Evolutionary conservation across 2,329 filamentous ascomycete genomes (phyloP).

Genomic region (Cladophialophora psammophila): DNA sequence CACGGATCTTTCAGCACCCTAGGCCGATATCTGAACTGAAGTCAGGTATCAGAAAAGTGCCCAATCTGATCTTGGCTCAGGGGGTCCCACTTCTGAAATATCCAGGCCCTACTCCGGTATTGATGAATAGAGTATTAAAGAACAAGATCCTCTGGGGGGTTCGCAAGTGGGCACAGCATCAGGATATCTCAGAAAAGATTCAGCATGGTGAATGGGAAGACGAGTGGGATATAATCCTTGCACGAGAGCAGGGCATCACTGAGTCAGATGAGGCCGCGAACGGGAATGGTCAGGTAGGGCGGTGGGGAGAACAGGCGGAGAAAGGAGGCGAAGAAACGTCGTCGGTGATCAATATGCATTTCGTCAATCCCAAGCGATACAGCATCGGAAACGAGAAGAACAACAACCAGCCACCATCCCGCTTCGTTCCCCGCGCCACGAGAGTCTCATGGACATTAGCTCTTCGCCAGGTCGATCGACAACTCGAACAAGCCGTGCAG

Average conservation of each 20-base stretch:
- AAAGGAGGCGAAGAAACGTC: background rate
- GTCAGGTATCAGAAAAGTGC: constrained; percentile 49
- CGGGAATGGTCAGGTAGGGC: background rate
- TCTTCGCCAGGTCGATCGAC: constrained; percentile 17
- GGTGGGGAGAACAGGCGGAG: background rate
- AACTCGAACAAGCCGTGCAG: constrained; percentile 19
- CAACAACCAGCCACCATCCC: background rate
- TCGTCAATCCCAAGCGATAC: background rate
- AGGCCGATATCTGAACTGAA: constrained; percentile 29
- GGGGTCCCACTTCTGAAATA: constrained; percentile 52
- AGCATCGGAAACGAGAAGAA: background rate
- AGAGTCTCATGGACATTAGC: constrained; percentile 10
- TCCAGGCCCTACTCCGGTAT: constrained; percentile 54
- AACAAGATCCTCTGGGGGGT: constrained; percentile 47
- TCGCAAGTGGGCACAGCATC: constrained; percentile 46
- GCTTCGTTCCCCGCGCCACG: background rate
- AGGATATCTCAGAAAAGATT: constrained; percentile 44
- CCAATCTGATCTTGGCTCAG: constrained; percentile 51
- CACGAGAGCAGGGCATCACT: constrained; percentile 3
- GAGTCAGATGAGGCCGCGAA: background rate
- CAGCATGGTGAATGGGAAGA: constrained; percentile 52
- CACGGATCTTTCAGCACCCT: constrained; percentile 35
- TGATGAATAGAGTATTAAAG: constrained; percentile 49
- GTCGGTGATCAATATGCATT: background rate
- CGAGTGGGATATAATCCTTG: constrained; percentile 49